A percentile compares a stretch with the other conserved stretches of the same genome.
phyloP scores from a whole-genome alignment of 176 grass and related monocot species.

The Saccharum spontaneum region DNA sequence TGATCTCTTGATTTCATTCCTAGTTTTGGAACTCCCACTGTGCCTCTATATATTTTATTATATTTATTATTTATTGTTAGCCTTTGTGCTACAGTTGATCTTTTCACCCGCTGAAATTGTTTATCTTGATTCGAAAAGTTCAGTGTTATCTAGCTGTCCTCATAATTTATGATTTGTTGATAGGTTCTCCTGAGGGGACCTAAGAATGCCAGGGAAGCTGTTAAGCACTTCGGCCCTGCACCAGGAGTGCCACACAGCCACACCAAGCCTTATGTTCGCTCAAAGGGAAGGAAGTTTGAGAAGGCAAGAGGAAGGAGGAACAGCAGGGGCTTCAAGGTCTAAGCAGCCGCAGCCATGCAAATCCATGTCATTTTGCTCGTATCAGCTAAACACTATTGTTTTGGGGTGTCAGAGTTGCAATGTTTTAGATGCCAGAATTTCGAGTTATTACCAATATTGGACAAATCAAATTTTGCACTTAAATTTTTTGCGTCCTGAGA shows the following conservation, averaged over 20 bases:
- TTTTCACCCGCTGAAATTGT: background rate
- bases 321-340: conserved; percentile 78
- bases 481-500: background rate
- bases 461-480: conserved; percentile 14
- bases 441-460: background rate
- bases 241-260: conserved; percentile 79
- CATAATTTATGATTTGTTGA: background rate
- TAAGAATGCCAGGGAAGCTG: conserved; percentile 82
- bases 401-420: background rate
- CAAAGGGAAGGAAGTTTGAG: conserved; percentile 88
- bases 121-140: background rate
- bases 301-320: conserved; percentile 74
- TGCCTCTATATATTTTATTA: background rate
- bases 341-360: background rate
- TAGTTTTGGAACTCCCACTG: background rate
- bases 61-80: too few relatives aligned
- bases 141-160: background rate
- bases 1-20: background rate
- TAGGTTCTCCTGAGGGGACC: conserved; percentile 73
- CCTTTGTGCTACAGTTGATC: background rate
- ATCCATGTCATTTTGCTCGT: background rate
- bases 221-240: conserved; percentile 69
- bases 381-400: background rate
- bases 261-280: conserved; percentile 80
- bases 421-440: conserved; percentile 25